Conservation (phyloP, 163 green algal genomes). For the Scenedesmus sp. region DNA sequence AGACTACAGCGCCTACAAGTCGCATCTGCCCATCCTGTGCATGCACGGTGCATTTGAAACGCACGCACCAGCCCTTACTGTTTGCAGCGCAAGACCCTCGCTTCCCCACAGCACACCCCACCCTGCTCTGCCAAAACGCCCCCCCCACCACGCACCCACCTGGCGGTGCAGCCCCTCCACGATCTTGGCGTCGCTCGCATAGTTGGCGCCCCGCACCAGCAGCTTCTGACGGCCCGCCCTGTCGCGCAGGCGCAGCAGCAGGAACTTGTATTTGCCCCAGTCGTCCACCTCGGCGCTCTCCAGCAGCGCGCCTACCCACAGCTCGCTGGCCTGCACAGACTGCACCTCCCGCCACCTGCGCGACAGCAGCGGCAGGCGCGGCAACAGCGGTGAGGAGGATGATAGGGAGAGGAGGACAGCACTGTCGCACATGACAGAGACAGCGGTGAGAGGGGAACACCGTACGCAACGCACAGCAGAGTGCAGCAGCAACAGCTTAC, state of each 20-base stretch:
- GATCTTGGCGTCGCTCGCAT: conserved; percentile 62
- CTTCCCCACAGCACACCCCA: too few species aligned
- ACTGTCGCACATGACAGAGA: not conserved
- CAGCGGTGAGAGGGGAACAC: too few species aligned
- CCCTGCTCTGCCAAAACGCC: too few species aligned
- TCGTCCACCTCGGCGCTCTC: conserved; percentile 65
- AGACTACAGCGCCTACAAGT: not conserved
- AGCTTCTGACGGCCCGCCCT: conserved; percentile 58
- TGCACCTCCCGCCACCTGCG: conserved; percentile 61
- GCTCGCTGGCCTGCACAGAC: conserved; percentile 39
- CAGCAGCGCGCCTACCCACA: conserved; percentile 64
- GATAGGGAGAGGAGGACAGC: not conserved
- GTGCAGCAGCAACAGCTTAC: too few species aligned
- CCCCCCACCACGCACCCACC: conserved; percentile 42
- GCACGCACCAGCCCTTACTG: too few species aligned
- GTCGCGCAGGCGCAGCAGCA: conserved; percentile 64
- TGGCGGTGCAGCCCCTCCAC: conserved; percentile 62
- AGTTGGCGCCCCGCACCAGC: conserved; percentile 67
- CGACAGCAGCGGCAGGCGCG: not conserved
- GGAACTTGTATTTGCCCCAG: conserved; percentile 70
- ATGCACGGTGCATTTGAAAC: too few species aligned
- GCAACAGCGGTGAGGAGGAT: not conserved
- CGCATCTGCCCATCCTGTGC: too few species aligned
- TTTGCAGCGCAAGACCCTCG: too few species aligned
- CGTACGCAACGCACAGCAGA: too few species aligned